These are phyloP conservation scores for Globisporangium iwayamae DNA, from an alignment of 352 stramenopile genomes.

Conservation along the genomic window DNA sequence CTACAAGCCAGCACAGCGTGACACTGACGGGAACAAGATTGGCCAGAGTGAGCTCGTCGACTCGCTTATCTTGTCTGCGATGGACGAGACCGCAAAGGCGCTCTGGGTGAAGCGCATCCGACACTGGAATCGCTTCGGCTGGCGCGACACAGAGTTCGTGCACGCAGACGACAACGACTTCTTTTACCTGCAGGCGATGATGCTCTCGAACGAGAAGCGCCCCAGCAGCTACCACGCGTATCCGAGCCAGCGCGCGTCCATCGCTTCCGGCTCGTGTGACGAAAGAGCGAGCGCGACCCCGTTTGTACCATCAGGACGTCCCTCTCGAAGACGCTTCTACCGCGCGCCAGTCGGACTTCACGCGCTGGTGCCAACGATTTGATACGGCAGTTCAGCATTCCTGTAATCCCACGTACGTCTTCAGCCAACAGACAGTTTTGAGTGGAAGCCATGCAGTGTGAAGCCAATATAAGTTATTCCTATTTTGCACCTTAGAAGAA, in stretches of 20 bases:
- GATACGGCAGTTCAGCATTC: neutral
- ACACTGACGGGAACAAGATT: conserved; percentile 26
- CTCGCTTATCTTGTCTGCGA: conserved; percentile 50
- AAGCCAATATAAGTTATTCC: conserved; percentile 12
- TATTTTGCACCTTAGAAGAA: conserved; percentile 17
- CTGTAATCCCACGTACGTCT: neutral
- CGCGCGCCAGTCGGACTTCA: conserved; percentile 27
- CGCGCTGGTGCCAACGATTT: conserved; percentile 20
- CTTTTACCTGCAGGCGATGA: conserved; percentile 31
- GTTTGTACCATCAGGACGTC: conserved; percentile 21
- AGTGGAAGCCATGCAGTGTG: neutral
- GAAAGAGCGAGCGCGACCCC: conserved; percentile 12
- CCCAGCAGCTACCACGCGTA: conserved; percentile 24
- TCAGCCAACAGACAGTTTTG: neutral
- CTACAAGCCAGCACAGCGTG: conserved; percentile 34
- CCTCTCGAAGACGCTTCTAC: conserved; percentile 50
- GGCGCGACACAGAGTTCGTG: conserved; percentile 51
- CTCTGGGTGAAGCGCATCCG: conserved; percentile 66
- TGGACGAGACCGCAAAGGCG: conserved; percentile 38
- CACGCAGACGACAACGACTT: conserved; percentile 34
- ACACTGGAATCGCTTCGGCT: conserved; percentile 68
- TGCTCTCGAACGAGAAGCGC: conserved; percentile 27
- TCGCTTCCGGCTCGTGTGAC: neutral
- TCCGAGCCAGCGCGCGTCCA: conserved; percentile 9
- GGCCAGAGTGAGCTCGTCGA: conserved; percentile 37